These are phyloP conservation scores for Dryas octopetala DNA, from an alignment of 306 rosid species.

Conservation along the genomic window DNA sequence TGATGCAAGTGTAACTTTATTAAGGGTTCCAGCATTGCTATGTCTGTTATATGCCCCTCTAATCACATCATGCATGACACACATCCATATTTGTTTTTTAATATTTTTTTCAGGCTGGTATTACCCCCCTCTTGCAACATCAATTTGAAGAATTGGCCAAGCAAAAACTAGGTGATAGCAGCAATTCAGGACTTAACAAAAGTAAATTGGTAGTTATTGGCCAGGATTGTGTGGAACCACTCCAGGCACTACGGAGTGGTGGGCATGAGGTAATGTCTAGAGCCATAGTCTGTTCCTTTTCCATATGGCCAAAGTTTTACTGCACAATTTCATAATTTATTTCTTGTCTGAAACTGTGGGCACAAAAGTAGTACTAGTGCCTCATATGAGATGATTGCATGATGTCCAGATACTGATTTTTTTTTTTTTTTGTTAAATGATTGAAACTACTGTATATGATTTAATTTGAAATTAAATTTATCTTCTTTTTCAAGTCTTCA, in stretches of 20 bases:
- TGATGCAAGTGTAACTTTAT: neutral
- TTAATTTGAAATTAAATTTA: neutral
- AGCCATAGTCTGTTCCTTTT: constrained; percentile 4
- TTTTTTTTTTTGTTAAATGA: neutral
- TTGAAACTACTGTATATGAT: neutral
- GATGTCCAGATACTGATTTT: neutral
- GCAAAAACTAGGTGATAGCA: constrained; percentile 50
- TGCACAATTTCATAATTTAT: neutral
- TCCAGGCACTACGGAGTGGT: constrained; percentile 73
- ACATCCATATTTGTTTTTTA: neutral
- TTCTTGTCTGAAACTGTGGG: neutral
- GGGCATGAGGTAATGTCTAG: constrained; percentile 69
- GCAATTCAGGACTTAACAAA: constrained; percentile 43
- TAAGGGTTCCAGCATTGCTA: neutral
- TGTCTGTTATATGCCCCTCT: neutral
- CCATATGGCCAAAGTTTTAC: neutral
- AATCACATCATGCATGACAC: neutral
- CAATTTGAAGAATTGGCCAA: constrained; percentile 72
- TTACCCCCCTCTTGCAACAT: constrained; percentile 76
- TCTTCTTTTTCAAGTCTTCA: neutral
- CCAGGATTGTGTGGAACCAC: constrained; percentile 87
- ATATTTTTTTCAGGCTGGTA: constrained; percentile 64
- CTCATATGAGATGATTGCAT: neutral
- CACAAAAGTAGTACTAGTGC: neutral
- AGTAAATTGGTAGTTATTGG: constrained; percentile 77